phyloP scores from a whole-genome alignment of 768 basidiomycete species.

The Phanerodontia chrysosporium region DNA sequence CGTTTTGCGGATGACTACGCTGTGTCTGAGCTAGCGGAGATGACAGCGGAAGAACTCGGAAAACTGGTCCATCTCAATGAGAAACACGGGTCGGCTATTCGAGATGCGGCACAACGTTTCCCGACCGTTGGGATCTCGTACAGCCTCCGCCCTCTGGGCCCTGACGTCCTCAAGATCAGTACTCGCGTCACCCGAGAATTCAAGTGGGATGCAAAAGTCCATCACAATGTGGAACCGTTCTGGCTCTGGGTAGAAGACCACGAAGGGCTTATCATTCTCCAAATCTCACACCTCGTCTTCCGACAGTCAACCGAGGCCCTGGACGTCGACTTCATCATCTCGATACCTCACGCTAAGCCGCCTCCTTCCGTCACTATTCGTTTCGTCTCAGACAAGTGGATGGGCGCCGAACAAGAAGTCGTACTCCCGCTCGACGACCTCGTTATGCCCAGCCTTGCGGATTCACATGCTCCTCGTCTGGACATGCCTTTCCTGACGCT shows the following conservation, averaged over 20 bases:
- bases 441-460: constrained; percentile 65
- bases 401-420: constrained; percentile 81
- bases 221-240: constrained; percentile 79
- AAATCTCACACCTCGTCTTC: constrained; percentile 69
- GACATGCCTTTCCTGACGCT: constrained; percentile 72
- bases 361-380: constrained; percentile 71
- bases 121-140: constrained; percentile 67
- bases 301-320: constrained; percentile 58
- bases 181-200: constrained; percentile 65
- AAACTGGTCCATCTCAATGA: constrained; percentile 83
- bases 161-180: constrained; percentile 76
- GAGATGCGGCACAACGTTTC: constrained; percentile 79
- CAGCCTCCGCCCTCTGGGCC: constrained; percentile 74
- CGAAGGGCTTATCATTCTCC: constrained; percentile 76
- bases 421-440: constrained; percentile 60
- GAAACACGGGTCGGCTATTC: constrained; percentile 73
- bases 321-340: constrained; percentile 75
- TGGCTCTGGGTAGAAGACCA: constrained; percentile 96
- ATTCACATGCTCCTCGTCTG: constrained; percentile 57
- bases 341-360: constrained; percentile 53
- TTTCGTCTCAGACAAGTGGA: constrained; percentile 87
- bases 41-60: constrained; percentile 69
- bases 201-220: constrained; percentile 73
- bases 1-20: constrained; percentile 80
- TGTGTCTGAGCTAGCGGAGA: constrained; percentile 63